A percentile compares a stretch with the other conserved stretches of the same genome.
Evolutionary conservation across 306 rosid species (phyloP).

Genomic region (Quercus mongolica): DNA sequence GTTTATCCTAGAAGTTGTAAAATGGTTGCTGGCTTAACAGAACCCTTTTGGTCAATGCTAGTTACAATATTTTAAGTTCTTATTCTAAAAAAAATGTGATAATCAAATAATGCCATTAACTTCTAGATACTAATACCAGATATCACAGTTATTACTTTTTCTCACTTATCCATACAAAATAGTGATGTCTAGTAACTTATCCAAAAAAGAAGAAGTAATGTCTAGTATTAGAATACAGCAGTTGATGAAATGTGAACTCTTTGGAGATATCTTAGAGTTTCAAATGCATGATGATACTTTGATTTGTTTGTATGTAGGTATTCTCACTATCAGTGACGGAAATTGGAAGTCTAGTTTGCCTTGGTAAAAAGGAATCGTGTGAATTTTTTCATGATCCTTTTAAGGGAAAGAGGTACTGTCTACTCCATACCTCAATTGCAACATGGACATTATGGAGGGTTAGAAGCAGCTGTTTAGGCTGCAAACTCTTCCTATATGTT

Average conservation of each 20-base stretch:
- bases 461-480: not conserved
- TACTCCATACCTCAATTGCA: not conserved
- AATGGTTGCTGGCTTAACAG: not conserved
- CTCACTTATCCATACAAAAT: too few species aligned
- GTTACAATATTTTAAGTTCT: not conserved
- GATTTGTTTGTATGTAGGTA: constrained; percentile 51
- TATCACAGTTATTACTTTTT: too few species aligned
- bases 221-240: not conserved
- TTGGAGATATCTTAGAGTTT: constrained; percentile 2
- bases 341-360: constrained; percentile 75
- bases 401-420: constrained; percentile 66
- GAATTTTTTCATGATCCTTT: constrained; percentile 76
- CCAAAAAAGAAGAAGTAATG: not conserved
- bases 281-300: constrained; percentile 8
- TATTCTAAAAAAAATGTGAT: not conserved
- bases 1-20: not conserved
- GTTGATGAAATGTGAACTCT: not conserved
- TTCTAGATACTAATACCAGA: too few species aligned
- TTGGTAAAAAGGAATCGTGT: constrained; percentile 61
- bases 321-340: constrained; percentile 79
- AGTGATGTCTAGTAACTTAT: too few species aligned
- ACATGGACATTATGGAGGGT: not conserved
- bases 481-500: not conserved
- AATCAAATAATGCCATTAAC: too few species aligned
- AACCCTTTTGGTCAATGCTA: not conserved